Evolutionary conservation across 805 yeast species (phyloP).

Genomic region (Maudiozyma saulgeensis): DNA sequence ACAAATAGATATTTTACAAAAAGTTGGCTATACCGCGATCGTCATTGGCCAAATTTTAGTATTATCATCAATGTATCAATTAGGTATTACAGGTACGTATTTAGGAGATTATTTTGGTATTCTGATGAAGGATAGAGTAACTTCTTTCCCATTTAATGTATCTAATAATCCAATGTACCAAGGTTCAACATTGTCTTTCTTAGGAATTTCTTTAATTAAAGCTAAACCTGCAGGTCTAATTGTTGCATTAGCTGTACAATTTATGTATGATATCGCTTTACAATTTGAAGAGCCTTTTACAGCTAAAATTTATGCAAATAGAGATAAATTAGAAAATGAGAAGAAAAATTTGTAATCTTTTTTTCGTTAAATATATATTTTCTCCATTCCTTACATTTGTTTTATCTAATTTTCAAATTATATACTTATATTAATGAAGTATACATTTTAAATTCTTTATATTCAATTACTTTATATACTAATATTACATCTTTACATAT

Average conservation of each 20-base stretch:
- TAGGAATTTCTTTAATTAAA: conserved; percentile 81
- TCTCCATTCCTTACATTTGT: too few relatives aligned
- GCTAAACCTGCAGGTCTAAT: conserved; percentile 86
- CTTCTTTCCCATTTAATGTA: conserved; percentile 87
- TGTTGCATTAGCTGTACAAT: conserved; percentile 60
- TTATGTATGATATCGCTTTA: conserved; percentile 78
- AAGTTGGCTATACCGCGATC: conserved; percentile 48
- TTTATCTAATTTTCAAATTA: too few relatives aligned
- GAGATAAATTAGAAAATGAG: conserved; percentile 33
- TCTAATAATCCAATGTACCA: conserved; percentile 94
- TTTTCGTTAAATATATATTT: neutral
- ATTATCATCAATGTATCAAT: conserved; percentile 74
- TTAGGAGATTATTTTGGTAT: conserved; percentile 96
- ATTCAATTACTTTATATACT: too few relatives aligned
- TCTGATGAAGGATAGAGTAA: conserved; percentile 80
- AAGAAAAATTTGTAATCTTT: neutral
- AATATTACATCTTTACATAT: too few relatives aligned
- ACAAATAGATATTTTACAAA: conserved; percentile 32
- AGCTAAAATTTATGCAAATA: conserved; percentile 74
- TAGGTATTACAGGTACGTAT: conserved; percentile 94
- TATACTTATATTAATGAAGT: too few relatives aligned
- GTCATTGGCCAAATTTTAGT: conserved; percentile 74
- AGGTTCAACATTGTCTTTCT: conserved; percentile 81
- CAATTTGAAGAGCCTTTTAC: conserved; percentile 95
- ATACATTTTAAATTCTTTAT: too few relatives aligned